Conservation (phyloP, 805 yeast species). For the Groenewaldozyma tartarivorans region DNA sequence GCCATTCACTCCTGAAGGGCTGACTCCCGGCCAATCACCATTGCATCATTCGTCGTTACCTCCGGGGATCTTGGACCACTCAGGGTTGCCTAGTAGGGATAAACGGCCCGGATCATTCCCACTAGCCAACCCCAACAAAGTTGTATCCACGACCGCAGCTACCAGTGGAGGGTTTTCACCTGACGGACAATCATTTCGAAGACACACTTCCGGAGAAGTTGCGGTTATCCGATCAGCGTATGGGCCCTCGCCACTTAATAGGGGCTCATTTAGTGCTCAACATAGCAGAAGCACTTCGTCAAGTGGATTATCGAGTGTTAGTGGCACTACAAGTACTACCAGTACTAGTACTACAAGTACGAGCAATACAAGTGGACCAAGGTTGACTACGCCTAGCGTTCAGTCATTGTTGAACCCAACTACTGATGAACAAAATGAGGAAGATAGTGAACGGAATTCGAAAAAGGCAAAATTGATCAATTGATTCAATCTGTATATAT, state of each 20-base stretch:
- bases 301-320: background rate
- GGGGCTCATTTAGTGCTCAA: background rate
- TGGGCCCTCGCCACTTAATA: background rate
- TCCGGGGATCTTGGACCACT: constrained; percentile 2
- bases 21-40: background rate
- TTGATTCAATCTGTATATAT: background rate
- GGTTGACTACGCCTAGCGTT: constrained; percentile 5
- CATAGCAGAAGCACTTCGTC: background rate
- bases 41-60: constrained; percentile 4
- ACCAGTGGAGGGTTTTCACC: background rate
- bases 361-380: constrained; percentile 3
- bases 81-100: constrained; percentile 13
- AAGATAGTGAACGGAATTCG: constrained; percentile 3
- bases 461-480: constrained; percentile 1
- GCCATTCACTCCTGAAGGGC: background rate
- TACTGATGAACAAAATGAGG: constrained; percentile 5
- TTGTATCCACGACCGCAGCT: constrained; percentile 1
- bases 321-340: background rate
- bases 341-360: constrained; percentile 1
- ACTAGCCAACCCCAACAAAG: no score
- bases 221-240: background rate
- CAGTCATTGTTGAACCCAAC: constrained; percentile 17
- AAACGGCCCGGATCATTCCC: constrained; percentile 23
- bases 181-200: constrained; percentile 7
- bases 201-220: constrained; percentile 17